These are phyloP conservation scores for Penicillium parvum DNA, from an alignment of 495 filamentous ascomycete species.

Conservation along the genomic window DNA sequence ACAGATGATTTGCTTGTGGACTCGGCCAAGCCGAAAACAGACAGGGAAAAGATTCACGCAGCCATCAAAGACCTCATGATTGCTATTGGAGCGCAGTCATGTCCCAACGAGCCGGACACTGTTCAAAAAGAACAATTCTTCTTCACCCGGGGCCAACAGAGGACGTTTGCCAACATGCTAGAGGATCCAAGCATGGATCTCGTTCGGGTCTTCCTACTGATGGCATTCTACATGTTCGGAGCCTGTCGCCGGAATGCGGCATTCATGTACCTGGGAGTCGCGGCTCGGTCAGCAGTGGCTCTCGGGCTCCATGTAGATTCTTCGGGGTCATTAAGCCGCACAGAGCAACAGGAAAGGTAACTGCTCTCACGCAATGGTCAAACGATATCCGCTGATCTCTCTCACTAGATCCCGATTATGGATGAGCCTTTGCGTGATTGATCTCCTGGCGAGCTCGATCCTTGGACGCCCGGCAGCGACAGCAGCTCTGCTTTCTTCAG, in stretches of 20 bases:
- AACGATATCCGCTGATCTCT: neutral
- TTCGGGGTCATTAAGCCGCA: slow-evolving; percentile 6
- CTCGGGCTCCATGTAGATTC: slow-evolving; percentile 36
- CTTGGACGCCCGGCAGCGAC: slow-evolving; percentile 38
- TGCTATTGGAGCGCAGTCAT: slow-evolving; percentile 42
- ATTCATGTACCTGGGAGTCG: slow-evolving; percentile 47
- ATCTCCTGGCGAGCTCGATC: slow-evolving; percentile 42
- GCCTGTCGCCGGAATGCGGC: slow-evolving; percentile 45
- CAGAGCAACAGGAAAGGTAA: slow-evolving; percentile 25
- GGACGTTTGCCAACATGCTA: slow-evolving; percentile 34
- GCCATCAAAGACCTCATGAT: slow-evolving; percentile 37
- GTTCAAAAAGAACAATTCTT: slow-evolving; percentile 29
- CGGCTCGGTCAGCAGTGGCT: slow-evolving; percentile 39
- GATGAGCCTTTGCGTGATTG: slow-evolving; percentile 44
- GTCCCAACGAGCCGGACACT: slow-evolving; percentile 16
- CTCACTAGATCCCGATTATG: slow-evolving; percentile 29
- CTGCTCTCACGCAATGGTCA: neutral
- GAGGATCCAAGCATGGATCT: slow-evolving; percentile 42
- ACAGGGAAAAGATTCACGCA: slow-evolving; percentile 20
- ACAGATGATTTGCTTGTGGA: slow-evolving; percentile 7
- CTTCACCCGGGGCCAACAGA: slow-evolving; percentile 36
- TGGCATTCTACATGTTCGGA: slow-evolving; percentile 47
- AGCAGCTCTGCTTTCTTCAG: slow-evolving; percentile 23
- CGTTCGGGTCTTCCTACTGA: slow-evolving; percentile 36
- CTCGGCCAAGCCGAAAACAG: slow-evolving; percentile 10